Evolutionary conservation across 441 rosid species (phyloP).

Genomic region (Eruca vesicaria): DNA sequence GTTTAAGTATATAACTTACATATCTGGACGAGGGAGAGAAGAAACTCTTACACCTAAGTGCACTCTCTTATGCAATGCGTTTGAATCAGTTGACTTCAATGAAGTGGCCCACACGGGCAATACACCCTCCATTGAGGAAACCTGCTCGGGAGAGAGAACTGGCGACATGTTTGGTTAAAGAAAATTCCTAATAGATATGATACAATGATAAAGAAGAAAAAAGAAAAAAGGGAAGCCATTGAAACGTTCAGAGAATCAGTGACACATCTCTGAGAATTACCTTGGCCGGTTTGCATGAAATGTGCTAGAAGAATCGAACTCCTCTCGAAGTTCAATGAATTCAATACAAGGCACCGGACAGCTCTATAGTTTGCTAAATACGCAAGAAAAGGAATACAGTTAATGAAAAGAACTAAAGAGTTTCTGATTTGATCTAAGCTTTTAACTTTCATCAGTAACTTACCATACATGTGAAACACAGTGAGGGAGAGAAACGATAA

Average conservation of each 20-base stretch:
- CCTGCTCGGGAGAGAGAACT: constrained; percentile 82
- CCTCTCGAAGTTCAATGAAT: constrained; percentile 78
- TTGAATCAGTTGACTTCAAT: constrained; percentile 39
- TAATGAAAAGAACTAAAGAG: not conserved
- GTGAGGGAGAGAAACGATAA: constrained; percentile 80
- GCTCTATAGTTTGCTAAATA: constrained; percentile 88
- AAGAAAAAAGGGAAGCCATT: not conserved
- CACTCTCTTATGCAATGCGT: constrained; percentile 45
- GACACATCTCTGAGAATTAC: constrained; percentile 53
- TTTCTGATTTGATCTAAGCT: not conserved
- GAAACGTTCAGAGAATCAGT: constrained; percentile 6
- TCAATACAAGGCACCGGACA: constrained; percentile 83
- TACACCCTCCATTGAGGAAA: constrained; percentile 68
- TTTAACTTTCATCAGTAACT: constrained; percentile 36
- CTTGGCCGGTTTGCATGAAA: constrained; percentile 70
- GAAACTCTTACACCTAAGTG: constrained; percentile 71
- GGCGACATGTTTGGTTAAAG: constrained; percentile 36
- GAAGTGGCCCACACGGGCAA: constrained; percentile 60
- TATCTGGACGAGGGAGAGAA: constrained; percentile 56
- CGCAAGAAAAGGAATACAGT: not conserved
- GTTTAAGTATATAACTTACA: constrained; percentile 46
- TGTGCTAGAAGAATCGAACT: constrained; percentile 66
- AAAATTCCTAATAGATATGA: not conserved
- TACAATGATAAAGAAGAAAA: not conserved
- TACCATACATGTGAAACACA: constrained; percentile 90